These are phyloP conservation scores for Senna tora DNA, from an alignment of 306 rosid genomes.

Conservation along the genomic window DNA sequence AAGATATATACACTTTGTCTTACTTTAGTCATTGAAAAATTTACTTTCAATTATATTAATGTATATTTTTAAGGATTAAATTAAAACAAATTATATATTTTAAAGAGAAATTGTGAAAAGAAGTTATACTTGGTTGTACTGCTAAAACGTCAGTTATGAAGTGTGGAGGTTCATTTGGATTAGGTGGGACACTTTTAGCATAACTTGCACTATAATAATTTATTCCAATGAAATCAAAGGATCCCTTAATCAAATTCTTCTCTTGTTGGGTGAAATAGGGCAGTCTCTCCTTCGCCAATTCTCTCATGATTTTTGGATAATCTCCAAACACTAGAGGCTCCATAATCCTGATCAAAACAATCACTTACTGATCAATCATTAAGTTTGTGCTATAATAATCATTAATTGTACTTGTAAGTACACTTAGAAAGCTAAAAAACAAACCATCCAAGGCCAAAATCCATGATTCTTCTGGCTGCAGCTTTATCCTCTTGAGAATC, in stretches of 20 bases:
- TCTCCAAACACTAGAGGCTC: slow-evolving; percentile 37
- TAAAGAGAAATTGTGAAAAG: no score
- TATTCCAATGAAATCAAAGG: slow-evolving; percentile 45
- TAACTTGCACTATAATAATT: slow-evolving; percentile 43
- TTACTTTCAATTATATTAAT: no score
- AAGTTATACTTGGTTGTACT: not conserved
- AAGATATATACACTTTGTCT: no score
- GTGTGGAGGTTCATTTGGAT: slow-evolving; percentile 9
- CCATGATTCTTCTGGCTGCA: slow-evolving; percentile 43
- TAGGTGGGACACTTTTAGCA: not conserved
- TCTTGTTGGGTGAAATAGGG: slow-evolving; percentile 22
- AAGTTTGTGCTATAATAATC: not conserved
- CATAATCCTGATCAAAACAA: slow-evolving; percentile 13
- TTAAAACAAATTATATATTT: no score
- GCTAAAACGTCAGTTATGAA: not conserved
- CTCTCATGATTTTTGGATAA: slow-evolving; percentile 32
- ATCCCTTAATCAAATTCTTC: slow-evolving; percentile 28
- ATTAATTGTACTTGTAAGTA: not conserved
- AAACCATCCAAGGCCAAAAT: slow-evolving; percentile 49
- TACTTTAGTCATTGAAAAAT: no score
- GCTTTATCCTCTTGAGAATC: slow-evolving; percentile 35
- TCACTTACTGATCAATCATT: not conserved
- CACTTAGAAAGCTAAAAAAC: not conserved
- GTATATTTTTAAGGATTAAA: no score
- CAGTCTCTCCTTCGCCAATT: slow-evolving; percentile 26